Conservation (phyloP, 768 basidiomycete species). For the Dacryopinax primogenitus region DNA sequence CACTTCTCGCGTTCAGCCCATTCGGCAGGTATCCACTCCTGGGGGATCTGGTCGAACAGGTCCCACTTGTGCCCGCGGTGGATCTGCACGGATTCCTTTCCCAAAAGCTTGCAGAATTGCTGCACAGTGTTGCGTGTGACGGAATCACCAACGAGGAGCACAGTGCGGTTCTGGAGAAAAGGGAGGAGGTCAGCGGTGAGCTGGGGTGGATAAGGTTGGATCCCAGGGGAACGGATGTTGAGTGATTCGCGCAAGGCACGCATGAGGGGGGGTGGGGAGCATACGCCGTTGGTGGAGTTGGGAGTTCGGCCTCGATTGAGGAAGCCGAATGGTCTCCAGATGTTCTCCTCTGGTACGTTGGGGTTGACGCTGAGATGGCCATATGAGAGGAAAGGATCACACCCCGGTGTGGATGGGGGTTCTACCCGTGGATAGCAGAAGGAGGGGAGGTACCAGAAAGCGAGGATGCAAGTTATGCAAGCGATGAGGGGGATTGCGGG, state of each 20-base stretch:
- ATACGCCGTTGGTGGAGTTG: neutral
- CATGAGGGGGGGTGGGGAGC: neutral
- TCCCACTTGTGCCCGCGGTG: neutral
- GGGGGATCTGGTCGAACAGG: neutral
- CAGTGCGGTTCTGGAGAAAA: slow-evolving; percentile 2
- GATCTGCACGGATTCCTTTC: neutral
- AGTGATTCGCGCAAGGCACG: neutral
- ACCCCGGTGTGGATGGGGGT: neutral
- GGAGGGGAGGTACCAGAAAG: no score
- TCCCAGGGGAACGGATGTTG: neutral
- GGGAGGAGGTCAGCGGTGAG: neutral
- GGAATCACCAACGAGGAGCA: neutral
- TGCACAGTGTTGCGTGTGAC: slow-evolving; percentile 1
- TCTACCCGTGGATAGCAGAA: neutral
- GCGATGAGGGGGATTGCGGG: neutral
- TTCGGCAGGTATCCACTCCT: neutral
- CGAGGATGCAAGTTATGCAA: neutral
- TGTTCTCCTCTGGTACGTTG: neutral
- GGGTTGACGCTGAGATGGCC: neutral
- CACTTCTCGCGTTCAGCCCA: neutral
- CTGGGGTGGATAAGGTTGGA: neutral
- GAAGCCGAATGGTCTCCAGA: neutral
- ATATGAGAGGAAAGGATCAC: neutral
- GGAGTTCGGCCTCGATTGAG: neutral
- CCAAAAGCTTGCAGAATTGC: neutral